Conservation (phyloP, 1,139 yeast species). For the Yamadazyma songkhlaensis region DNA sequence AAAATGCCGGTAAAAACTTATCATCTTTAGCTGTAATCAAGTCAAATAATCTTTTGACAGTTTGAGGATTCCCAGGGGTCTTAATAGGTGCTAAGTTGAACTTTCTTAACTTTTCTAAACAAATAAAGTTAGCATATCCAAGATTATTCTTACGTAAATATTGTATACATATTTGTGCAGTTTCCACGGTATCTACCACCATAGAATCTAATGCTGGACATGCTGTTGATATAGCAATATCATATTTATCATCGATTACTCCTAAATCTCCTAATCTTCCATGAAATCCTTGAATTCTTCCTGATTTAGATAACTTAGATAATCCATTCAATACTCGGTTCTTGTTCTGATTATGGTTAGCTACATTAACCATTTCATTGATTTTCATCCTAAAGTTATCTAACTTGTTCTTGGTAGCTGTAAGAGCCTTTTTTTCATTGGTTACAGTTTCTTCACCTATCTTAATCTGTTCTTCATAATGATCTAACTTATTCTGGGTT, state of each 20-base stretch:
- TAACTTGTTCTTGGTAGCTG: slow-evolving; percentile 53
- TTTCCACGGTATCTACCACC: slow-evolving; percentile 92
- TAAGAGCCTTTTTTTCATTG: slow-evolving; percentile 47
- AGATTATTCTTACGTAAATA: slow-evolving; percentile 78
- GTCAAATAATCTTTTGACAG: slow-evolving; percentile 82
- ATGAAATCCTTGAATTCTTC: slow-evolving; percentile 81
- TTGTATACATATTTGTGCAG: slow-evolving; percentile 89
- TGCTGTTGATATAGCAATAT: slow-evolving; percentile 93
- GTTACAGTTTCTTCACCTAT: slow-evolving; percentile 59
- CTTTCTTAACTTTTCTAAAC: slow-evolving; percentile 69
- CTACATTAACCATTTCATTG: slow-evolving; percentile 60
- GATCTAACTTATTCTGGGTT: slow-evolving; percentile 43
- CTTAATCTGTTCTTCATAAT: slow-evolving; percentile 50
- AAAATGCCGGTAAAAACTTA: slow-evolving; percentile 83
- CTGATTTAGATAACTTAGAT: slow-evolving; percentile 68
- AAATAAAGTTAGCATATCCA: slow-evolving; percentile 88
- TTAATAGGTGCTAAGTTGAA: slow-evolving; percentile 59
- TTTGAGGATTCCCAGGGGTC: slow-evolving; percentile 66
- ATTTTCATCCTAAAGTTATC: slow-evolving; percentile 57
- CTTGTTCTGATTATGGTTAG: slow-evolving; percentile 61
- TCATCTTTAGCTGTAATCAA: slow-evolving; percentile 65
- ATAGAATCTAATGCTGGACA: slow-evolving; percentile 88
- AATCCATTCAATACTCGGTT: slow-evolving; percentile 72
- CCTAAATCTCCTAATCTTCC: slow-evolving; percentile 94
- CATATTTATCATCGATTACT: slow-evolving; percentile 80